These are phyloP conservation scores for Termitomyces sp. DNA, from an alignment of 768 basidiomycete genomes.

Conservation along the genomic window DNA sequence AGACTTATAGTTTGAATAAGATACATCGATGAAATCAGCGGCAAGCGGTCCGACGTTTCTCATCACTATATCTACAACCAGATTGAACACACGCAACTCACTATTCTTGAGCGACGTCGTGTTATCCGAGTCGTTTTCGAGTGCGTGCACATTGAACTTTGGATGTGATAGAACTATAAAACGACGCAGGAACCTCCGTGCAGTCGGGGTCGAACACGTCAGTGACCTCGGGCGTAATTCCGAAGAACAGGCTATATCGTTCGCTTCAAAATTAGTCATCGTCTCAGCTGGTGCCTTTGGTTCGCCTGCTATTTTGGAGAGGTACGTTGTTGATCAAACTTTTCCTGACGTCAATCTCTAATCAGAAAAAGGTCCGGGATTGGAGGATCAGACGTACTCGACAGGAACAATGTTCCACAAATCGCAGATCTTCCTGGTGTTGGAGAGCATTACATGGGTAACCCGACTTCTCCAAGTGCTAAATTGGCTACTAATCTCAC, in stretches of 20 bases:
- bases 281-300: constrained; percentile 50
- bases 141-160: constrained; percentile 20
- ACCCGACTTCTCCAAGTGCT: not conserved
- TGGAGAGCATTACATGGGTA: constrained; percentile 62
- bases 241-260: constrained; percentile 20
- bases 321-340: constrained; percentile 16
- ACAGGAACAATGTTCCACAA: constrained; percentile 38
- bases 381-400: constrained; percentile 44
- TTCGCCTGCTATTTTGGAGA: constrained; percentile 49
- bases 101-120: constrained; percentile 30
- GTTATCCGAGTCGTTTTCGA: constrained; percentile 46
- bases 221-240: constrained; percentile 25
- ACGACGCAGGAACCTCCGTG: constrained; percentile 27
- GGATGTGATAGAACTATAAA: not conserved
- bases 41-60: constrained; percentile 50
- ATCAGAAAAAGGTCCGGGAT: constrained; percentile 49
- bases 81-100: constrained; percentile 34
- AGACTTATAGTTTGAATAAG: constrained; percentile 22
- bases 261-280: constrained; percentile 40
- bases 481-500: not conserved
- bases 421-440: constrained; percentile 71
- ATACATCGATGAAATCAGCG: constrained; percentile 45
- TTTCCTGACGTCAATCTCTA: not conserved
- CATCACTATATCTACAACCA: constrained; percentile 48
- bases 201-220: constrained; percentile 49